Conservation (phyloP, 2,329 filamentous ascomycete species). For the Fusarium fracticaudum region DNA sequence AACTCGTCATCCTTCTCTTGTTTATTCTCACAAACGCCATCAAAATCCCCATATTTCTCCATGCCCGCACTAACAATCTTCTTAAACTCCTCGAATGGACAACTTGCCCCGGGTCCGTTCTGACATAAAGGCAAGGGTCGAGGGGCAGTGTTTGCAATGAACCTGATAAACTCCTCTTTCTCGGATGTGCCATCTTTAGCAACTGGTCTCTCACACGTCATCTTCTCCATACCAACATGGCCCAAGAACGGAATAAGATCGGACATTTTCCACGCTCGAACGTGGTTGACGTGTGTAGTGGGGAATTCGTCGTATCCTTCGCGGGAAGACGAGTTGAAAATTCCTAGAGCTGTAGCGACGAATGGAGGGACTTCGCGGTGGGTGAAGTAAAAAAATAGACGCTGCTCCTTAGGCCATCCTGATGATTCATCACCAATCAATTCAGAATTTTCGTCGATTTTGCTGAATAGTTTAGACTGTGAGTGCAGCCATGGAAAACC, state of each 20-base stretch:
- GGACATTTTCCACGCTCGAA: constrained; percentile 39
- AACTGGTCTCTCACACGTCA: constrained; percentile 24
- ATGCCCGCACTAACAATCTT: constrained; percentile 29
- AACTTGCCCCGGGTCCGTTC: constrained; percentile 33
- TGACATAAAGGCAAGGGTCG: constrained; percentile 34
- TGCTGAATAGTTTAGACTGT: constrained; percentile 27
- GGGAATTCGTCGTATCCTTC: constrained; percentile 37
- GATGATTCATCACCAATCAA: not conserved
- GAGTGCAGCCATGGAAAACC: constrained; percentile 35
- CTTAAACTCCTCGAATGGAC: constrained; percentile 33
- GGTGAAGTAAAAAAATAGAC: constrained; percentile 37
- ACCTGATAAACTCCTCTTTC: constrained; percentile 34
- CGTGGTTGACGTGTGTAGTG: constrained; percentile 35
- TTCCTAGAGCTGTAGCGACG: constrained; percentile 35
- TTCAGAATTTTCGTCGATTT: constrained; percentile 6
- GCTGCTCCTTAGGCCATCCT: constrained; percentile 33
- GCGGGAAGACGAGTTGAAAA: constrained; percentile 35
- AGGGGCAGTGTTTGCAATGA: constrained; percentile 38
- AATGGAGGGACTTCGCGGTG: constrained; percentile 39
- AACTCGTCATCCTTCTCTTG: constrained; percentile 23
- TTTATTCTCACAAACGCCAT: constrained; percentile 32
- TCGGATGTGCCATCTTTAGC: not conserved
- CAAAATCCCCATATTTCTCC: constrained; percentile 37
- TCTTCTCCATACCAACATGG: constrained; percentile 41
- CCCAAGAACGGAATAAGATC: constrained; percentile 37